A percentile compares a stretch with the other conserved stretches of the same genome.
These are phyloP conservation scores for Schizothecium vesticola DNA, from an alignment of 495 filamentous ascomycete species.

Conservation along the genomic window DNA sequence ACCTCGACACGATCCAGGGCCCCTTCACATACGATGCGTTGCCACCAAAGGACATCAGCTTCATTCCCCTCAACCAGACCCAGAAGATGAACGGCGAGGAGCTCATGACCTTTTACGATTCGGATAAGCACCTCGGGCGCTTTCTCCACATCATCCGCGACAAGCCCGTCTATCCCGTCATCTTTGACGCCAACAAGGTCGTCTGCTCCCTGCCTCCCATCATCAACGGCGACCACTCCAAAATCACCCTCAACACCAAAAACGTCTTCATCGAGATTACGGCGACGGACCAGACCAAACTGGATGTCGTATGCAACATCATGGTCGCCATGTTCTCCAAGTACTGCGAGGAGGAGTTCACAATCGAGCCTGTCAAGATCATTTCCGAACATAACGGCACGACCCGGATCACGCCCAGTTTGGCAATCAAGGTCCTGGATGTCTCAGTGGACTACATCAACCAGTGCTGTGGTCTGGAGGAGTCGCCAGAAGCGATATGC, in stretches of 20 bases:
- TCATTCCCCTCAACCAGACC: slow-evolving; percentile 84
- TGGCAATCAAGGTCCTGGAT: slow-evolving; percentile 66
- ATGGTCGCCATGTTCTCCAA: slow-evolving; percentile 96
- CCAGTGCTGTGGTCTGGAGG: slow-evolving; percentile 74
- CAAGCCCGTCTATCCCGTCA: slow-evolving; percentile 92
- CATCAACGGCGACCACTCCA: slow-evolving; percentile 95
- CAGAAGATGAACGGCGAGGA: slow-evolving; percentile 81
- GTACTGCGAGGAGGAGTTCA: slow-evolving; percentile 84
- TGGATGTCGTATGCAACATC: slow-evolving; percentile 91
- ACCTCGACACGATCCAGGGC: slow-evolving; percentile 86
- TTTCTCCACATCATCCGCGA: slow-evolving; percentile 92
- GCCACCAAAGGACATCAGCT: slow-evolving; percentile 86
- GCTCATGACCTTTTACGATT: slow-evolving; percentile 94
- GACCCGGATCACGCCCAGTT: slow-evolving; percentile 71
- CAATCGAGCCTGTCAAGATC: slow-evolving; percentile 87
- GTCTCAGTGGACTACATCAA: slow-evolving; percentile 92
- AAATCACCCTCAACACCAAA: slow-evolving; percentile 81
- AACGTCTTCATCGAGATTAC: slow-evolving; percentile 98
- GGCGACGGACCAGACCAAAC: slow-evolving; percentile 92
- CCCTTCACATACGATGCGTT: slow-evolving; percentile 96
- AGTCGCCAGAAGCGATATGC: slow-evolving; percentile 66
- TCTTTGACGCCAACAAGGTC: slow-evolving; percentile 79
- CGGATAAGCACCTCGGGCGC: slow-evolving; percentile 73
- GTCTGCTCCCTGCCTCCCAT: slow-evolving; percentile 95
- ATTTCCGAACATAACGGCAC: slow-evolving; percentile 85